A percentile compares a stretch with the other conserved stretches of the same genome.
Evolutionary conservation across 306 rosid genomes (phyloP).

Genomic region (Benincasa hispida): DNA sequence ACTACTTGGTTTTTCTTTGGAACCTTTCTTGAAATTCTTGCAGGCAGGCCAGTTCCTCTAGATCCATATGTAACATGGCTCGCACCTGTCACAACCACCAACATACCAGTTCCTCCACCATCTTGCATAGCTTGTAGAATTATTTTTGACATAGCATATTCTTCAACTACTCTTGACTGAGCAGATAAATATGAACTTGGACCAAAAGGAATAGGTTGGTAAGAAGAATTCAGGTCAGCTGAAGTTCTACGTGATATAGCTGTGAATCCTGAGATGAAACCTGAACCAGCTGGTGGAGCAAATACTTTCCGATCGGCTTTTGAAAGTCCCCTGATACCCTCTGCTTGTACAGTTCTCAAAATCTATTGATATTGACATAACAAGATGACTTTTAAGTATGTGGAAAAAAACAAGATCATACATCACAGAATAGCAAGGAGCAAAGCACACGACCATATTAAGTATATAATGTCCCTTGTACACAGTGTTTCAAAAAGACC

Average conservation of each 20-base stretch:
- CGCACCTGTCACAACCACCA: constrained; percentile 84
- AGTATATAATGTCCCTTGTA: not conserved
- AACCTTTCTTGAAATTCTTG: constrained; percentile 73
- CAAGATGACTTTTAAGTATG: not conserved
- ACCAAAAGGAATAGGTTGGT: constrained; percentile 57
- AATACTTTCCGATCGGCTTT: constrained; percentile 61
- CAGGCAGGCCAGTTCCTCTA: constrained; percentile 86
- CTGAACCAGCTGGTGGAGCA: constrained; percentile 96
- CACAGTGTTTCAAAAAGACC: too few species aligned
- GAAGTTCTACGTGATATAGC: constrained; percentile 47
- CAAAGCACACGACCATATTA: not conserved
- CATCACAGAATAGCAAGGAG: not conserved
- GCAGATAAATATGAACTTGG: constrained; percentile 86
- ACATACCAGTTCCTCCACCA: constrained; percentile 59
- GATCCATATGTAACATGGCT: constrained; percentile 79
- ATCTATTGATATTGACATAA: constrained; percentile 33
- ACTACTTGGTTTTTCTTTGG: constrained; percentile 90
- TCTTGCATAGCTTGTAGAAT: constrained; percentile 48
- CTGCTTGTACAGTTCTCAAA: constrained; percentile 80
- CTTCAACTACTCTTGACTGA: constrained; percentile 86
- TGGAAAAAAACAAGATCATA: not conserved
- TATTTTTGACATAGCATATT: constrained; percentile 66
- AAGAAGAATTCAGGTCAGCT: constrained; percentile 35
- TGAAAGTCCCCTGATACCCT: constrained; percentile 78
- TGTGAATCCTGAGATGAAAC: constrained; percentile 69